Percentiles rank a stretch among this genome's conserved stretches.
Evolutionary conservation across 2,329 filamentous ascomycete species (phyloP).

Genomic region (Sporothrix schenckii): DNA sequence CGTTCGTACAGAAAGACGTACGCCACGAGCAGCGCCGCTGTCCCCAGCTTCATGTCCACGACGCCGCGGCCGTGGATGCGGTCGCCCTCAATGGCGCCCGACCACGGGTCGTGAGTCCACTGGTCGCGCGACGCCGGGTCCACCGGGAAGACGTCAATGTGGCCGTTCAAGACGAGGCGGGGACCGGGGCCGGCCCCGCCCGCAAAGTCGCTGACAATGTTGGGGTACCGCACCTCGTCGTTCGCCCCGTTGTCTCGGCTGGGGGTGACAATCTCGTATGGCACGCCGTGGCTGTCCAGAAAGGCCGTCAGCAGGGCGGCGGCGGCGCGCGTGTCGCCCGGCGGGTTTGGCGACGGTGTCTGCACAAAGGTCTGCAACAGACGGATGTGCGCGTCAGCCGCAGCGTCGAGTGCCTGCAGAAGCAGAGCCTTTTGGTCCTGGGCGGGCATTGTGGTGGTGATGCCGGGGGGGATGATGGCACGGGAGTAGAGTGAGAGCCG

Average conservation of each 20-base stretch:
- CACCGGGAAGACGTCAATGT: slow-evolving; percentile 32
- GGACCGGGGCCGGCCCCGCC: slow-evolving; percentile 24
- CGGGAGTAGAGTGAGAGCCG: not conserved
- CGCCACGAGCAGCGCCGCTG: slow-evolving; percentile 30
- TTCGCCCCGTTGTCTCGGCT: slow-evolving; percentile 8
- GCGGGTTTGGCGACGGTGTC: slow-evolving; percentile 30
- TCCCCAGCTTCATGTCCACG: slow-evolving; percentile 34
- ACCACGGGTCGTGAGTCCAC: slow-evolving; percentile 32
- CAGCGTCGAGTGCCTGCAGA: slow-evolving; percentile 25
- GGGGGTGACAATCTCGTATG: slow-evolving; percentile 9
- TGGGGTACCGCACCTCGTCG: slow-evolving; percentile 16
- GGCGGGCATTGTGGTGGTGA: not conserved
- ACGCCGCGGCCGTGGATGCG: slow-evolving; percentile 31
- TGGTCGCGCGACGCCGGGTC: slow-evolving; percentile 13
- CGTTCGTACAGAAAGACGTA: slow-evolving; percentile 25
- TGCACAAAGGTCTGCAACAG: slow-evolving; percentile 31
- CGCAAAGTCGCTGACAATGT: slow-evolving; percentile 31
- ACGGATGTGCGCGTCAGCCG: slow-evolving; percentile 15
- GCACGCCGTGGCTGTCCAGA: slow-evolving; percentile 17
- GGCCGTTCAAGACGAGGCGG: slow-evolving; percentile 30
- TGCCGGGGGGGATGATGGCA: not conserved
- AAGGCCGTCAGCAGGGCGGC: slow-evolving; percentile 10
- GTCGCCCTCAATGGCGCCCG: slow-evolving; percentile 30
- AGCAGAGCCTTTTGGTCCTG: not conserved
- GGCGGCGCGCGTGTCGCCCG: slow-evolving; percentile 21